Evolutionary conservation across 1,284 basidiomycete species (phyloP).

Genomic region (Moniliophthora roreri): DNA sequence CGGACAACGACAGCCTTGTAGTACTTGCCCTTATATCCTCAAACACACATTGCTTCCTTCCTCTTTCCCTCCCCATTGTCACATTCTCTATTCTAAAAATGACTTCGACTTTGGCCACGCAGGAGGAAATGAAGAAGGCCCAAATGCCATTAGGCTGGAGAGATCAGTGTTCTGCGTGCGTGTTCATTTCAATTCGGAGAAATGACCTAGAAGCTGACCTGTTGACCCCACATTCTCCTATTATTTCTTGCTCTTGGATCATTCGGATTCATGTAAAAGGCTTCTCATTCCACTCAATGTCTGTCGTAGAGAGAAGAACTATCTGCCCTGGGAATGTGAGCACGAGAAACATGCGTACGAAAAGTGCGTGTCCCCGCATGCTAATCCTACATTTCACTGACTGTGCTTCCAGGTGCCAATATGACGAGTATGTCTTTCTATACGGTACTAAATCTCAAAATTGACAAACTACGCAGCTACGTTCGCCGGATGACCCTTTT

Average conservation of each 20-base stretch:
- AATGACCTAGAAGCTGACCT: constrained; percentile 1
- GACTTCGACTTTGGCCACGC: constrained; percentile 75
- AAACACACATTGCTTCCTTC: too few relatives aligned
- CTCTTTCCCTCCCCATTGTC: not conserved
- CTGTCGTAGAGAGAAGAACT: constrained; percentile 72
- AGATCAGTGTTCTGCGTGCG: constrained; percentile 91
- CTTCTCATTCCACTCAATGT: constrained; percentile 84
- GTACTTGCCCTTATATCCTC: too few relatives aligned
- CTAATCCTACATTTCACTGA: not conserved
- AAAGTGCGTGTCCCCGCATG: constrained; percentile 52
- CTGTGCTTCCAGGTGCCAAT: constrained; percentile 68
- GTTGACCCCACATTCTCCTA: not conserved
- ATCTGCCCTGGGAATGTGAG: constrained; percentile 83
- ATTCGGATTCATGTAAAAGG: constrained; percentile 36
- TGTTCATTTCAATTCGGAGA: constrained; percentile 21
- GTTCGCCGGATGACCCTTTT: constrained; percentile 83
- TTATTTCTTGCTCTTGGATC: too few relatives aligned
- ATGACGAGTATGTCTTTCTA: constrained; percentile 74
- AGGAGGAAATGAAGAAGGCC: constrained; percentile 78
- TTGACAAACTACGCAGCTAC: constrained; percentile 50
- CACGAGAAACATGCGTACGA: constrained; percentile 77
- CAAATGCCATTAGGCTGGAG: constrained; percentile 83
- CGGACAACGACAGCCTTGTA: not conserved
- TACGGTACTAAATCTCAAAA: constrained; percentile 2
- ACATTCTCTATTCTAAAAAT: not conserved